Evolutionary conservation across 495 filamentous ascomycete species (phyloP), one percentile per base, ranked within the genome.

Genomic region (Darksidea phi): DNA sequence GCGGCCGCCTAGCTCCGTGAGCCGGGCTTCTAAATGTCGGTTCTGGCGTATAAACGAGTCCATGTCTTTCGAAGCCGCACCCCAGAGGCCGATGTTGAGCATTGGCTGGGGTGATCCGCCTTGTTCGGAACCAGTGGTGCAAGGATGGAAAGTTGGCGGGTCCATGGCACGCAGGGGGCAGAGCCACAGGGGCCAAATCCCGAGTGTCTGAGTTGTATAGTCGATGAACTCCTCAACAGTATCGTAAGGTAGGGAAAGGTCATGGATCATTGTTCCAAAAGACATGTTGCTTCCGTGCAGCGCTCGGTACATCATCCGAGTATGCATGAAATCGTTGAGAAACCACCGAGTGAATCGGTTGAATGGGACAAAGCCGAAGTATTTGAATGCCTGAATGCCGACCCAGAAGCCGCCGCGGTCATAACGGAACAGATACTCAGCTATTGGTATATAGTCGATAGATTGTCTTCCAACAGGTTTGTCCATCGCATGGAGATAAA

Each of bases 1-100:
- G 76, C 79, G 81, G 10, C 90, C 89, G n/a, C 86, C 83, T 1
- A 92, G 76, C 53, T 82, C 82, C 8, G 72, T 74, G 6, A 92
- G 75, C 60, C 84, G 84, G 0, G 68, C 61, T 70, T 93, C 89
- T 5, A 95, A 74, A 15, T 78, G 77, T 2, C 83, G 79, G 72
- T 95, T 93, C 53, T 79, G 79, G 0, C 63, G 57, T 3, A 91
- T 58, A 48, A 81, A 85, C 0, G 64, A 67, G 6, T 72, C 63
- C 8, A 56, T 54, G 15, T 70, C 54, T 3, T 69, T 48, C 18
- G 80, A 78, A 0, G 75, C 76, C 13, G 46, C 57, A 0, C 78
- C 83, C 80, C 81, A 85, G 6, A 84, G 70, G 6, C 83, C 83
- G 48, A 85, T 76, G 63, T 85, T 86, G 54, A 86, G 73, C 70